phyloP scores from a whole-genome alignment of 495 filamentous ascomycete species.

The Podospora appendiculata region DNA sequence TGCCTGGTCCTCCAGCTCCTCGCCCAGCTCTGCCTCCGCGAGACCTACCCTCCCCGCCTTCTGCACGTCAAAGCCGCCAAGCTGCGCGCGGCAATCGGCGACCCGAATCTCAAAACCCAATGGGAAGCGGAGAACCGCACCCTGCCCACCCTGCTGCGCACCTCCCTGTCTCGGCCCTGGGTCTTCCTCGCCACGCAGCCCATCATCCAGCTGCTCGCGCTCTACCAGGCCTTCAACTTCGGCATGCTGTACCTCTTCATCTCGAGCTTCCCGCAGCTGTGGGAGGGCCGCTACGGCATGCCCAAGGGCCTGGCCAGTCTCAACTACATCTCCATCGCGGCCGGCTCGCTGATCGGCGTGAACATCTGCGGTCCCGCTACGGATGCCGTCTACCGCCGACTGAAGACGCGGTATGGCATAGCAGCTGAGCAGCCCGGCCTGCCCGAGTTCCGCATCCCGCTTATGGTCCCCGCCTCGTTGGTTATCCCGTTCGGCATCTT shows the following conservation, averaged over 20 bases:
- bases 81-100: conserved; percentile 48
- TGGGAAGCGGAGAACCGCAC: conserved; percentile 4
- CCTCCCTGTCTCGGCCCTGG: conserved; percentile 37
- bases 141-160: conserved; percentile 17
- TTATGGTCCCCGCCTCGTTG: conserved; percentile 15
- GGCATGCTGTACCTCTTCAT: conserved; percentile 42
- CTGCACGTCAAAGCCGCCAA: conserved; percentile 44
- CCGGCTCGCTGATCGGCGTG: conserved; percentile 42
- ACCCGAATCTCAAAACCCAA: conserved; percentile 28
- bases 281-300: conserved; percentile 27
- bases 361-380: conserved; percentile 24
- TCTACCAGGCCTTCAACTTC: conserved; percentile 34
- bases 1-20: conserved; percentile 24
- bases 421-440: not conserved
- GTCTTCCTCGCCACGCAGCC: conserved; percentile 46
- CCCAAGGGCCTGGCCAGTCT: conserved; percentile 26
- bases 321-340: conserved; percentile 44
- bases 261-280: conserved; percentile 43
- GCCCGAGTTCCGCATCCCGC: conserved; percentile 19
- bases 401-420: conserved; percentile 1
- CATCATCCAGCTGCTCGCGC: conserved; percentile 35
- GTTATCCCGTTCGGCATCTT: conserved; percentile 20
- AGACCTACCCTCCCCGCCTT: conserved; percentile 54
- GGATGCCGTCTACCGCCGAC: conserved; percentile 22
- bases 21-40: conserved; percentile 38